These are phyloP conservation scores for Ramularia collo-cygni DNA, from an alignment of 2,329 filamentous ascomycete genomes.

Conservation along the genomic window DNA sequence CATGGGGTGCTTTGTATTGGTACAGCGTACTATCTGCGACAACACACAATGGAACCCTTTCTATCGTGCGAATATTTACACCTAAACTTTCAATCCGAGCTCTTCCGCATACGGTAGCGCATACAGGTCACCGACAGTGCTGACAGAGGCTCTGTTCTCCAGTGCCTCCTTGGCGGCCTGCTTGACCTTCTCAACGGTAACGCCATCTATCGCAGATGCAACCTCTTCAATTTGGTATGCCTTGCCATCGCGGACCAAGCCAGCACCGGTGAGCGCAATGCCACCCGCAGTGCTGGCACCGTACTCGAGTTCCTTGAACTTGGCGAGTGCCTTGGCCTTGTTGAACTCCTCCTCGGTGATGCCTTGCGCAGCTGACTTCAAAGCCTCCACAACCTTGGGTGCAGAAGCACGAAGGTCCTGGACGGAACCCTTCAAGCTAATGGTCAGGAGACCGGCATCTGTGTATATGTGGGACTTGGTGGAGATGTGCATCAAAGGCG, in stretches of 20 bases:
- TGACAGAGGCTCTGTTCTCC: slow-evolving; percentile 81
- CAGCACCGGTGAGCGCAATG: slow-evolving; percentile 76
- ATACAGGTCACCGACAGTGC: slow-evolving; percentile 85
- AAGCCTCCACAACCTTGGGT: slow-evolving; percentile 67
- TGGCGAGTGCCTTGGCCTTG: slow-evolving; percentile 88
- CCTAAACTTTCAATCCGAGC: slow-evolving; percentile 90
- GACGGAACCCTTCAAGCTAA: slow-evolving; percentile 72
- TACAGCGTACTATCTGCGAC: slow-evolving; percentile 29
- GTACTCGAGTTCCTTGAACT: slow-evolving; percentile 81
- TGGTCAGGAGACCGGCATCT: slow-evolving; percentile 82
- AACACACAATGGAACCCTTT: slow-evolving; percentile 22
- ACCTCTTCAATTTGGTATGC: slow-evolving; percentile 76
- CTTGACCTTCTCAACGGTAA: slow-evolving; percentile 79
- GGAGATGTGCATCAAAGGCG: slow-evolving; percentile 59
- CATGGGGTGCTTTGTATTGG: slow-evolving; percentile 22
- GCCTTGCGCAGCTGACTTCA: slow-evolving; percentile 68
- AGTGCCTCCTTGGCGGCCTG: slow-evolving; percentile 84
- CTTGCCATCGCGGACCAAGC: slow-evolving; percentile 73
- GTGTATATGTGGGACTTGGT: slow-evolving; percentile 83
- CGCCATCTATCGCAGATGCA: slow-evolving; percentile 69
- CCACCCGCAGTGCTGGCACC: slow-evolving; percentile 71
- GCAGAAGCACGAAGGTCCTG: slow-evolving; percentile 66
- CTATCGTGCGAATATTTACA: slow-evolving; percentile 56
- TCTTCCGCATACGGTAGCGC: slow-evolving; percentile 89
- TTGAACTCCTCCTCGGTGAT: slow-evolving; percentile 77